Conservation (phyloP, 805 yeast genomes). For the Kluyveromyces lactis region DNA sequence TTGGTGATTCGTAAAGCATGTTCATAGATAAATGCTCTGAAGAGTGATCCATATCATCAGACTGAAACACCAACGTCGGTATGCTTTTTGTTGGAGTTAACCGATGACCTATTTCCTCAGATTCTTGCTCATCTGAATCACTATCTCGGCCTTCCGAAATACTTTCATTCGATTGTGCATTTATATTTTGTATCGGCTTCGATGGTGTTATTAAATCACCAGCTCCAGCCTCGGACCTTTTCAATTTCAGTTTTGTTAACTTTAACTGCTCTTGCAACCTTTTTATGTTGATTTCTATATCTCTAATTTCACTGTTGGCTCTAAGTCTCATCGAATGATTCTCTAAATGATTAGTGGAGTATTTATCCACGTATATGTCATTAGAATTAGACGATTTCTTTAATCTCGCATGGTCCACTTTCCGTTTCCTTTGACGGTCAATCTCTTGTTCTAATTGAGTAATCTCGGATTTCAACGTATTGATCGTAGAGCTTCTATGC, state of each 20-base stretch:
- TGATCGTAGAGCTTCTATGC: constrained; percentile 19
- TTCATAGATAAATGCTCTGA: constrained; percentile 2
- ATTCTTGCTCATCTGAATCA: neutral
- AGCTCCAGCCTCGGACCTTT: constrained; percentile 5
- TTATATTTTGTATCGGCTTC: neutral
- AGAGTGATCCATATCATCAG: constrained; percentile 2
- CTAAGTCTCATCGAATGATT: constrained; percentile 28
- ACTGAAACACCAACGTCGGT: constrained; percentile 1
- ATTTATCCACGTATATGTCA: constrained; percentile 27
- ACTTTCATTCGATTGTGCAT: neutral
- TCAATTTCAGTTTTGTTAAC: constrained; percentile 19
- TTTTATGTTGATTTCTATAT: constrained; percentile 23
- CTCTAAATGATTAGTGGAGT: constrained; percentile 30
- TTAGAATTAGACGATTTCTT: constrained; percentile 19
- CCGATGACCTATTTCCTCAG: neutral
- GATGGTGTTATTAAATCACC: constrained; percentile 1
- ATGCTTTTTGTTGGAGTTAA: constrained; percentile 1
- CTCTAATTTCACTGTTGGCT: constrained; percentile 27
- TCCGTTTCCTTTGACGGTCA: constrained; percentile 14
- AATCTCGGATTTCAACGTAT: constrained; percentile 16
- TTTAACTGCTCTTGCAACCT: constrained; percentile 20
- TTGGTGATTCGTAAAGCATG: constrained; percentile 4
- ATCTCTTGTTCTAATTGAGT: constrained; percentile 19
- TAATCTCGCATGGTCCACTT: constrained; percentile 19
- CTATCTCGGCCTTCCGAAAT: constrained; percentile 2